Evolutionary conservation across 2,329 filamentous ascomycete genomes (phyloP).

Genomic region (Davidsoniella neocaledoniae): DNA sequence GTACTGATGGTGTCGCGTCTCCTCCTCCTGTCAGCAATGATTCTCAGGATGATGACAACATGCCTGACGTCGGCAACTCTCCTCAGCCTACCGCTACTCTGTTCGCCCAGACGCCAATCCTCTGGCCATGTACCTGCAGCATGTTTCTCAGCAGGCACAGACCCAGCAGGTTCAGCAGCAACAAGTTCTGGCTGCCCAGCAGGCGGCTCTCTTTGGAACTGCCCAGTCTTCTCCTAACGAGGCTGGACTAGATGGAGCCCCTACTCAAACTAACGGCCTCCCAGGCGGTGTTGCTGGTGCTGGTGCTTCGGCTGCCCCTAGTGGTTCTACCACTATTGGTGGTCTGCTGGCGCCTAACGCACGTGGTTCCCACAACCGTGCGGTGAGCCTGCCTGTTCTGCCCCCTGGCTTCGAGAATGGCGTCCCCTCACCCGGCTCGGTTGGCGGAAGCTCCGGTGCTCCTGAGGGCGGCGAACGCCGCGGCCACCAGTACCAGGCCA

Average conservation of each 20-base stretch:
- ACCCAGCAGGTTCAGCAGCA: conserved; percentile 62
- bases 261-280: conserved; percentile 43
- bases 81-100: conserved; percentile 53
- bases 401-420: conserved; percentile 47
- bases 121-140: conserved; percentile 81
- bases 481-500: conserved; percentile 50
- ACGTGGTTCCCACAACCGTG: conserved; percentile 53
- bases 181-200: conserved; percentile 54
- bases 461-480: conserved; percentile 35
- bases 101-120: conserved; percentile 74
- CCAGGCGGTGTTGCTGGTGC: conserved; percentile 51
- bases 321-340: conserved; percentile 52
- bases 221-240: conserved; percentile 44
- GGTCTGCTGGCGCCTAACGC: conserved; percentile 57
- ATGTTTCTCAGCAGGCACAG: conserved; percentile 57
- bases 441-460: conserved; percentile 16
- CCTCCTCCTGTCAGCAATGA: conserved; percentile 32
- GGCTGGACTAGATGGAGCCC: conserved; percentile 36
- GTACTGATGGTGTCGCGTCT: conserved; percentile 40
- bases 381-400: conserved; percentile 70
- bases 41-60: conserved; percentile 28
- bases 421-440: conserved; percentile 30
- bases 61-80: conserved; percentile 35
- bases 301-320: conserved; percentile 34
- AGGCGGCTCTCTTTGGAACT: conserved; percentile 65